Percentiles rank a stretch among this genome's conserved stretches.
These are phyloP conservation scores for Cyberlindnera xishuangbannaensis DNA, from an alignment of 805 yeast genomes.

Conservation along the genomic window DNA sequence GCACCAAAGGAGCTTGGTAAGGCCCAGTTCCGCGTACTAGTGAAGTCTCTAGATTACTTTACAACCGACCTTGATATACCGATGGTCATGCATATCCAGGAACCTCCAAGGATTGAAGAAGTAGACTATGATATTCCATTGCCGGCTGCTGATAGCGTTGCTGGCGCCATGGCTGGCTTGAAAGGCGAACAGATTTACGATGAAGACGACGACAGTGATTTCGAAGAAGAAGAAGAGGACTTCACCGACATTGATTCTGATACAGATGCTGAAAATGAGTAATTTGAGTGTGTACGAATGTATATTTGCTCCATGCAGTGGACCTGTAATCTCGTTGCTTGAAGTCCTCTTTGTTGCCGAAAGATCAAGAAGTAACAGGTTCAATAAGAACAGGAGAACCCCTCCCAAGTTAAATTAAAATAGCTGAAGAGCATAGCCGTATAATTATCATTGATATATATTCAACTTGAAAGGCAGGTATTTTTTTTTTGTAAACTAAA, in stretches of 20 bases:
- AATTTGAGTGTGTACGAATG: too few species aligned
- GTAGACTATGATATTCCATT: slow-evolving; percentile 56
- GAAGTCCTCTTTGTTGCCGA: too few species aligned
- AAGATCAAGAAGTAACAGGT: too few species aligned
- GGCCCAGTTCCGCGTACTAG: slow-evolving; percentile 60
- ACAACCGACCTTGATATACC: slow-evolving; percentile 77
- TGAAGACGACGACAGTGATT: slow-evolving; percentile 38
- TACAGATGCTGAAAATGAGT: slow-evolving; percentile 55
- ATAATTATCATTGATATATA: too few species aligned
- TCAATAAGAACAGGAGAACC: too few species aligned
- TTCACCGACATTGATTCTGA: slow-evolving; percentile 56
- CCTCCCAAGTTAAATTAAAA: too few species aligned
- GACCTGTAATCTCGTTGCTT: too few species aligned
- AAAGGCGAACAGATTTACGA: slow-evolving; percentile 55
- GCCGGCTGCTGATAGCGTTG: slow-evolving; percentile 69
- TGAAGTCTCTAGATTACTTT: slow-evolving; percentile 73
- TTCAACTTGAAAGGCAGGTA: too few species aligned
- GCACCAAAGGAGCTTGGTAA: slow-evolving; percentile 70
- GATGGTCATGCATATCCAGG: slow-evolving; percentile 61
- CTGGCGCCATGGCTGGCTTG: slow-evolving; percentile 67
- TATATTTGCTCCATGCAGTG: too few species aligned
- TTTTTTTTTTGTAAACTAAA: too few species aligned
- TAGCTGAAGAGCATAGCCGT: too few species aligned
- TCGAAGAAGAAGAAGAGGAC: slow-evolving; percentile 36
- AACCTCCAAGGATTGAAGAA: slow-evolving; percentile 42